Base-by-base conservation (phyloP, 495 filamentous ascomycete genomes). In the Talaromyces thailandensis region DNA sequence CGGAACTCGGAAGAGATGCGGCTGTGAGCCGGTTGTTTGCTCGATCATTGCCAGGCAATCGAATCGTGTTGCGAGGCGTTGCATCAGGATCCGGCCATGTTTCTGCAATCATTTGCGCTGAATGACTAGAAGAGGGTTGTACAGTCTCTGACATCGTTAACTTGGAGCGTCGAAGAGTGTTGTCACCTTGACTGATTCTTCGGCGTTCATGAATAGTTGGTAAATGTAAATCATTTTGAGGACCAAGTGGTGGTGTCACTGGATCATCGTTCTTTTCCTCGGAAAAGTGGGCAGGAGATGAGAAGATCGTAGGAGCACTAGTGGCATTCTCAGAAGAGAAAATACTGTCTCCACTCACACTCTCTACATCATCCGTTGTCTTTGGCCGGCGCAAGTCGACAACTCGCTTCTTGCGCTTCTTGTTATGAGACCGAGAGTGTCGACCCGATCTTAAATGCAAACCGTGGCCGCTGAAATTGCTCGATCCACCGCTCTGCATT, bases 391-490 rank as follows among this genome's bases (percentile, higher is more conserved):
- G 88, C 50, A 98, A 75, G 70, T 98, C 92, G 62, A 98, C 91
- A 29, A 98, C 90, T n/a, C 94, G 84, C 63, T 85, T 92, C 82
- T 96, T 98, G 72, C 91, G 89, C 70, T 88, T 93, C 31, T 90
- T 82, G 28, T 83, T 82, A n/a, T 83, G 74, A 26, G 81, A 74
- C 70, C 89, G 87, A 7, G 85, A 82, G 66, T 88, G 83, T 37
- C 85, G 80, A 32, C 82, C 82, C 14, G 84, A 78, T 1, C 86
- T 88, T 40, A 90, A 76, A 23, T 79, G 83, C 45, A 93, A 75
- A 0, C 88, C 87, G 37, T 86, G 68, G 75, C 73, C 69, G 67
- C 72, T 70, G 65, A 79, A 68, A 28, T 71, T 69, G n/a, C 69
- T 53, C 12, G 77, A 70, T n/a, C 73, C 68, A 62, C 73, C 64